A percentile compares a stretch with the other conserved stretches of the same genome.
These are phyloP conservation scores for Backusella morwellensis DNA, from an alignment of 192 early-diverging fungal genomes.

Conservation along the genomic window DNA sequence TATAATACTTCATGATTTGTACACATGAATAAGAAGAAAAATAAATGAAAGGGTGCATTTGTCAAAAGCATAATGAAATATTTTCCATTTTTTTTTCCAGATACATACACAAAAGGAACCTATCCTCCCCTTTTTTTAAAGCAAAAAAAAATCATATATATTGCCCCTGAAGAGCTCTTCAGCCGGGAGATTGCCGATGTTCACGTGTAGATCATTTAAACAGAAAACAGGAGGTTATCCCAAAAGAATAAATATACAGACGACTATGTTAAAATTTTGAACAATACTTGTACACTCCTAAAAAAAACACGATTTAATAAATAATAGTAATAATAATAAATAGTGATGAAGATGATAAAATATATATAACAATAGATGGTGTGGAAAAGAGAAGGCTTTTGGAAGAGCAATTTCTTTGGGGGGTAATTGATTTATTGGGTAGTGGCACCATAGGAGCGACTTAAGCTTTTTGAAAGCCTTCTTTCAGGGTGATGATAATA, in stretches of 20 bases:
- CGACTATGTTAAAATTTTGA: neutral
- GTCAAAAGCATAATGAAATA: neutral
- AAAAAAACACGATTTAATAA: neutral
- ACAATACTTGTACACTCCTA: neutral
- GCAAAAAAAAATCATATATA: neutral
- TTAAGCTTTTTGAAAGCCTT: constrained; percentile 11
- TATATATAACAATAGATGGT: neutral
- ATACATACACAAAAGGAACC: neutral
- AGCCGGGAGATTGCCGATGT: neutral
- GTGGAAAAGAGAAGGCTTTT: neutral
- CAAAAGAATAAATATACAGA: neutral
- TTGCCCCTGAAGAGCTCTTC: neutral
- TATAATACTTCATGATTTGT: neutral
- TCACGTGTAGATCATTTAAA: neutral
- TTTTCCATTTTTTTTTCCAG: neutral
- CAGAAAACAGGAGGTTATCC: neutral
- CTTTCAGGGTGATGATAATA: constrained; percentile 53
- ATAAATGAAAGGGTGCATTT: neutral
- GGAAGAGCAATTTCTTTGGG: neutral
- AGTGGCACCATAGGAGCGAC: constrained; percentile 11
- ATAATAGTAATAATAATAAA: neutral
- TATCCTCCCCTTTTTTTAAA: neutral
- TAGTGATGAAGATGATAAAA: neutral
- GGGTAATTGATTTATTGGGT: neutral
- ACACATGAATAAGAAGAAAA: neutral